phyloP scores from a whole-genome alignment of 768 basidiomycete species.

The Pleurotus eryngii region DNA sequence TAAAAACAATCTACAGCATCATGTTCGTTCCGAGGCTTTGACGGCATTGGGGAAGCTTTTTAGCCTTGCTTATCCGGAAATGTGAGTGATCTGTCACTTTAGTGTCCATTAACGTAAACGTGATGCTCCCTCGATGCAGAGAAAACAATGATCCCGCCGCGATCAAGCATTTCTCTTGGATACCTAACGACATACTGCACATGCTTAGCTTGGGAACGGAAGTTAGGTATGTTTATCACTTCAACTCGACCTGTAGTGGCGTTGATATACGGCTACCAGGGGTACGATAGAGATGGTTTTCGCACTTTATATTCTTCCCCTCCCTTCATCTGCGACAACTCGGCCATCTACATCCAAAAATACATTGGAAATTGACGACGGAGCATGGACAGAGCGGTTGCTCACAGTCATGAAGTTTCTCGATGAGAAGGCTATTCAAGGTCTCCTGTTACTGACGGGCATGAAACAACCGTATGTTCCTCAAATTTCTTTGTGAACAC shows the following conservation, averaged over 20 bases:
- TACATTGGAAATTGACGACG: slow-evolving; percentile 66
- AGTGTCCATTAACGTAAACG: background rate
- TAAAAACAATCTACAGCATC: slow-evolving; percentile 32
- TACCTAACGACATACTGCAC: slow-evolving; percentile 71
- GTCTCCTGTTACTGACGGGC: slow-evolving; percentile 58
- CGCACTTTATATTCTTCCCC: slow-evolving; percentile 76
- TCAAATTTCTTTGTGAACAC: background rate
- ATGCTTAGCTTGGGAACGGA: slow-evolving; percentile 50
- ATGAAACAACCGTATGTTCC: slow-evolving; percentile 58
- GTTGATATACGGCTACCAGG: slow-evolving; percentile 27
- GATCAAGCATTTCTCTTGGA: slow-evolving; percentile 86
- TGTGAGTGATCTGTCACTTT: slow-evolving; percentile 49
- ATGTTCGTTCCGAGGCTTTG: slow-evolving; percentile 74
- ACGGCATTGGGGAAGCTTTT: slow-evolving; percentile 76
- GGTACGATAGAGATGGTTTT: slow-evolving; percentile 63
- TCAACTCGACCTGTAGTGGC: too few relatives aligned
- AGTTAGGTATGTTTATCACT: slow-evolving; percentile 43
- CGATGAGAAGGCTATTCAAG: slow-evolving; percentile 53
- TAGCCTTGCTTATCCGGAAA: slow-evolving; percentile 80
- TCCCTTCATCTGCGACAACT: slow-evolving; percentile 45
- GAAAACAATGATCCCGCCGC: slow-evolving; percentile 77
- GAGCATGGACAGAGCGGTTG: slow-evolving; percentile 81
- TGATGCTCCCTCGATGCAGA: slow-evolving; percentile 36
- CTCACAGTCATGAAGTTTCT: slow-evolving; percentile 70
- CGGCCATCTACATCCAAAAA: slow-evolving; percentile 39